Evolutionary conservation across 805 yeast species (phyloP).

Genomic region (Candida piceae): DNA sequence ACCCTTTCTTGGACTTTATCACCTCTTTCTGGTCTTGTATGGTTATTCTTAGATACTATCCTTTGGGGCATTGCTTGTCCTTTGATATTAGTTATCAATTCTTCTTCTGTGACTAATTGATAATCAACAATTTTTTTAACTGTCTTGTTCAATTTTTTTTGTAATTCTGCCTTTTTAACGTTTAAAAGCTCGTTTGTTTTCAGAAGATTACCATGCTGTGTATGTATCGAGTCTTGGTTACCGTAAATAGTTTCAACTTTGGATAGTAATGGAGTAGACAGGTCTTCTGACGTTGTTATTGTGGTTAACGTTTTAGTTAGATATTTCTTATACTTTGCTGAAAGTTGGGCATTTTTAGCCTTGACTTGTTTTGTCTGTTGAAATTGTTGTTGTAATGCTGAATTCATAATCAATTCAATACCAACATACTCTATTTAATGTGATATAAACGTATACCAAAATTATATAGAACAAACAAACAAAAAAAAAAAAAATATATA

Average conservation of each 20-base stretch:
- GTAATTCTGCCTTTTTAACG: conserved; percentile 8
- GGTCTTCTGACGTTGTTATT: conserved; percentile 9
- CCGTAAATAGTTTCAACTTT: conserved; percentile 27
- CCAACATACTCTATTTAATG: too few relatives aligned
- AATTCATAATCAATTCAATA: conserved; percentile 14
- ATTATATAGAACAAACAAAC: too few relatives aligned
- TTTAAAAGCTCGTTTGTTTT: conserved; percentile 10
- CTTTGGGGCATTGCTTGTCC: too few relatives aligned
- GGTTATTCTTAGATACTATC: conserved; percentile 6
- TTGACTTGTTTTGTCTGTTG: conserved; percentile 20
- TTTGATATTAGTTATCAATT: neutral
- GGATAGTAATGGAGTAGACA: conserved; percentile 18
- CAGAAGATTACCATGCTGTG: too few relatives aligned
- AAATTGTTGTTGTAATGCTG: conserved; percentile 20
- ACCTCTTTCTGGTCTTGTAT: conserved; percentile 4
- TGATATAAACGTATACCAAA: too few relatives aligned
- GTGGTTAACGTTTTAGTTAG: conserved; percentile 17
- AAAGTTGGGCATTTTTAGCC: conserved; percentile 15
- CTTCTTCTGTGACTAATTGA: neutral
- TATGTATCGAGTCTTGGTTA: conserved; percentile 24
- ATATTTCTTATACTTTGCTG: conserved; percentile 19
- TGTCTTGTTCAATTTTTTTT: conserved; percentile 9
- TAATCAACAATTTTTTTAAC: conserved; percentile 5
- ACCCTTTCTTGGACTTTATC: conserved; percentile 46
- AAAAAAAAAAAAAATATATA: too few relatives aligned